Percentiles rank a stretch among this genome's conserved stretches.
phyloP scores from a whole-genome alignment of 805 yeast genomes.

The Zygotorulaspora florentina region DNA sequence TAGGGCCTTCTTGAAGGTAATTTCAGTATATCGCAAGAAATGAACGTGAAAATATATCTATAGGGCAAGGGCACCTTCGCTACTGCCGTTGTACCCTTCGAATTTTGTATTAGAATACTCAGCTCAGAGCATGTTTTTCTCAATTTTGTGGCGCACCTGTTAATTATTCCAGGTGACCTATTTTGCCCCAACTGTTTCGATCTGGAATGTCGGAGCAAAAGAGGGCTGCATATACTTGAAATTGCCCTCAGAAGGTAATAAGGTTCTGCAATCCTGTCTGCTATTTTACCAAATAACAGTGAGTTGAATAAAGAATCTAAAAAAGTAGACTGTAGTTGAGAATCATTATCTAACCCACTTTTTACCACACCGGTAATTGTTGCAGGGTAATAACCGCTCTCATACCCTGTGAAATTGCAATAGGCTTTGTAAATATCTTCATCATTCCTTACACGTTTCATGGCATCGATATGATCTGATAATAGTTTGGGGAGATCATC shows the following conservation, averaged over 20 bases:
- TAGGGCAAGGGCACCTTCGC: conserved; percentile 9
- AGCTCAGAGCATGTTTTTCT: conserved; percentile 1
- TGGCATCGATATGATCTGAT: conserved; percentile 17
- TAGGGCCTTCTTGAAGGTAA: conserved; percentile 32
- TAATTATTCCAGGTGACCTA: not conserved
- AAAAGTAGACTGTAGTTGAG: conserved; percentile 25
- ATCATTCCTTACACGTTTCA: conserved; percentile 1
- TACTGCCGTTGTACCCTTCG: not conserved
- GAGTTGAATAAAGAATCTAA: conserved; percentile 22
- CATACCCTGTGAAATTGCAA: conserved; percentile 12
- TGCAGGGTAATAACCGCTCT: conserved; percentile 19
- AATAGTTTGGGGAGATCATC: conserved; percentile 30
- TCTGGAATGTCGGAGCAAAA: not conserved
- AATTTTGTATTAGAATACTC: conserved; percentile 1
- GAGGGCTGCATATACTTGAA: conserved; percentile 11
- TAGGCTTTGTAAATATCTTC: conserved; percentile 11
- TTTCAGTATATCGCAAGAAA: conserved; percentile 15
- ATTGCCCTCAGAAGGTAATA: conserved; percentile 22
- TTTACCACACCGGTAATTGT: conserved; percentile 14
- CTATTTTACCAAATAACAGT: conserved; percentile 23
- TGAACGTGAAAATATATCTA: conserved; percentile 20
- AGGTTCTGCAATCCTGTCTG: conserved; percentile 28
- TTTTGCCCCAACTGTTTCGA: not conserved
- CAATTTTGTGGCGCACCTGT: not conserved
- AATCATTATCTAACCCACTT: conserved; percentile 11